Base-by-base conservation (phyloP, 805 yeast species). In the Suhomyces tanzawaensis region DNA sequence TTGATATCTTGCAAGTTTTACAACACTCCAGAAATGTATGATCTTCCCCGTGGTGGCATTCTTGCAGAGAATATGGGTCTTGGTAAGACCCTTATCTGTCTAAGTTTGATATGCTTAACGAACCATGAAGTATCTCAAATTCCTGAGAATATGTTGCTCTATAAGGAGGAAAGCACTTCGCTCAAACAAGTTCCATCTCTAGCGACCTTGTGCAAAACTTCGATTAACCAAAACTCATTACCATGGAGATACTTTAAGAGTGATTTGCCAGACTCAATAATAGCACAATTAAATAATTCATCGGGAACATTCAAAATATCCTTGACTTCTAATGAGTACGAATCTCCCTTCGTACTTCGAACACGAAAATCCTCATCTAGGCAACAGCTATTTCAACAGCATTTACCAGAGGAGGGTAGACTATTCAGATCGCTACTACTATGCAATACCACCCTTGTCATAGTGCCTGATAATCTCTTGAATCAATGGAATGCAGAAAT, bases 21-120 rank as follows among this genome's bases (percentile, higher is more conserved):
- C 16, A 15, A 19, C 1, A 41, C 51, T 3, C 78, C 85, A 0
- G 72, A 66, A 15, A 49, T 55, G 3, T 77, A 68, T 45, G 48
- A 48, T 11, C 60, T 78, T 2, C 79, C 85, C 0, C 60, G 74
- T 46, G 85, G 85, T 14, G 85, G 85, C 0, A 76, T 79, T 4
- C 53, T 79, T 12, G 84, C 84, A 1, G 85, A 79, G 41, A 79
- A 78, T 67, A 79, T 79, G 85, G 85, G 85, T 1, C 59, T 79
- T 27, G 85, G 85, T 0, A 79, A 79, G 51, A 79, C 85, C 0
- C 67, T 78, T 34, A 79, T 79, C 4, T 77, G 82, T 47, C 56
- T 80, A 19, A 76, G 81, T 3, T 58, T 79, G 34, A 68, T 82
- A 0, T 74, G 82, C 45, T 48, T 73, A 6, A 72, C 88, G 0